Conservation (phyloP, 108 stramenopile genomes). For the Schizochytrium sp. region DNA sequence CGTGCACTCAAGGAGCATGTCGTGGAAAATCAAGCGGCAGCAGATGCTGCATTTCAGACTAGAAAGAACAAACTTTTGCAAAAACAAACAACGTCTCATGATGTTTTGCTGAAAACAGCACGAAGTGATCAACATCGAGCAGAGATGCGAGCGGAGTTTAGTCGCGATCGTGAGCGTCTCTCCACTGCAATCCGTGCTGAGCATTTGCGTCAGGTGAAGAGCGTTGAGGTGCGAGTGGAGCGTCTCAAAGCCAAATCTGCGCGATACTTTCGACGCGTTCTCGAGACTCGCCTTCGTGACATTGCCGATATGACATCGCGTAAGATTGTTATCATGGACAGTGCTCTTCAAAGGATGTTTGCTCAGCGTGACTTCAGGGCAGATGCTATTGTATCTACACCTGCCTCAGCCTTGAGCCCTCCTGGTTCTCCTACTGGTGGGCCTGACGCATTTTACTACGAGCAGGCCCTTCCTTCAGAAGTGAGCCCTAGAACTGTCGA, state of each 20-base stretch:
- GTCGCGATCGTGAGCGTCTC: slow-evolving; percentile 17
- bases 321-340: slow-evolving; percentile 29
- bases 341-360: slow-evolving; percentile 32
- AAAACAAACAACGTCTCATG: slow-evolving; percentile 31
- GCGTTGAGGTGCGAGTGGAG: slow-evolving; percentile 27
- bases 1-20: background rate
- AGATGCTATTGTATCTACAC: background rate
- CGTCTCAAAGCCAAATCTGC: slow-evolving; percentile 27
- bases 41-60: background rate
- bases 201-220: slow-evolving; percentile 41
- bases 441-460: slow-evolving; percentile 27
- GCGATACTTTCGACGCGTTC: background rate
- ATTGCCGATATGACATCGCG: slow-evolving; percentile 46
- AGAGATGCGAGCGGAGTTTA: slow-evolving; percentile 24
- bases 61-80: slow-evolving; percentile 41
- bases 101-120: background rate
- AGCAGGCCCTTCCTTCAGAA: background rate
- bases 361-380: background rate
- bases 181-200: slow-evolving; percentile 37
- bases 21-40: background rate
- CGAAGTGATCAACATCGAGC: background rate
- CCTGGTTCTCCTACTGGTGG: slow-evolving; percentile 47
- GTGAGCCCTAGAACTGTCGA: background rate
- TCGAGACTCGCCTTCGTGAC: slow-evolving; percentile 34
- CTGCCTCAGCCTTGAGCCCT: background rate